Conservation (phyloP, 1,284 basidiomycete species). For the Leccinum pallidistipes region DNA sequence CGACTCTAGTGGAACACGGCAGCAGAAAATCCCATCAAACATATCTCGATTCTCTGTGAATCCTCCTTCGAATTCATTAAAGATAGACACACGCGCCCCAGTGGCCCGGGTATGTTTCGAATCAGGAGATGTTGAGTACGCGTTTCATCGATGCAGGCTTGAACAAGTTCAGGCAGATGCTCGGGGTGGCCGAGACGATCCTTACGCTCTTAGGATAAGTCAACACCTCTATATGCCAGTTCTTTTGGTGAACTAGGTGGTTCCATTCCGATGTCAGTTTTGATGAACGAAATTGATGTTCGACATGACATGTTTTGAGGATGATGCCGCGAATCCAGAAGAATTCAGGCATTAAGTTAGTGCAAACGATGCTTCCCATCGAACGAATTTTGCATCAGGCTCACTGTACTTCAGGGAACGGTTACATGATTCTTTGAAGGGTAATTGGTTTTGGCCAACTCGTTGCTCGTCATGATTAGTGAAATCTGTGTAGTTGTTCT, state of each 20-base stretch:
- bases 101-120: not conserved
- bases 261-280: slow-evolving; percentile 36
- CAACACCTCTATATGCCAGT: not conserved
- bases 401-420: not conserved
- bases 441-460: slow-evolving; percentile 34
- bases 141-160: slow-evolving; percentile 57
- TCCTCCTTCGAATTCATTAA: slow-evolving; percentile 2
- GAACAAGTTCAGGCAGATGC: slow-evolving; percentile 65
- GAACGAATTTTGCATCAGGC: not conserved
- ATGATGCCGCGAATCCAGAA: slow-evolving; percentile 10
- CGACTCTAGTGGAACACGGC: too few relatives aligned
- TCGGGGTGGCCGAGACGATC: slow-evolving; percentile 48
- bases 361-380: slow-evolving; percentile 40
- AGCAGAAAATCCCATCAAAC: too few relatives aligned
- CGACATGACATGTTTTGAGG: slow-evolving; percentile 48
- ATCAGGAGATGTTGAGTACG: slow-evolving; percentile 18
- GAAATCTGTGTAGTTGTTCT: not conserved
- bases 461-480: slow-evolving; percentile 5
- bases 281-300: slow-evolving; percentile 48
- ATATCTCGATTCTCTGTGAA: not conserved
- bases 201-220: slow-evolving; percentile 36
- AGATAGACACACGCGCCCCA: slow-evolving; percentile 24
- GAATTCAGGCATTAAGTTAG: slow-evolving; percentile 49
- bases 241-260: slow-evolving; percentile 68
- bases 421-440: slow-evolving; percentile 7